Base-by-base conservation (phyloP, 2,329 filamentous ascomycete genomes). In the Acrocalymma vagum region DNA sequence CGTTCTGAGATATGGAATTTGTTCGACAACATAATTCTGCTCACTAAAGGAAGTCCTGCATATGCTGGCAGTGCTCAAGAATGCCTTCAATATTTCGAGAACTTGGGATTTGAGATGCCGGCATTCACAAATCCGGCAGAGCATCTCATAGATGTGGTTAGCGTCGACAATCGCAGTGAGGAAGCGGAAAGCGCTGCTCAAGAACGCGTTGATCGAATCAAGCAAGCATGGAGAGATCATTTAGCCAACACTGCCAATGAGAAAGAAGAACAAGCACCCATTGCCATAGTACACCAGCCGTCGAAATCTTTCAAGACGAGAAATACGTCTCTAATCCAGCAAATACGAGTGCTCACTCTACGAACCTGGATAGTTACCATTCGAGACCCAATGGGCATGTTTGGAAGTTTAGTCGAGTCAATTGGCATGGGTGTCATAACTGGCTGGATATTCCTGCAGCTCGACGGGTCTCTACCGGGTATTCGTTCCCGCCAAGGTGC, bases 41-140 rank as follows among this genome's bases (percentile, higher is more conserved):
- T 92, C 3, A 84, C 86, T 2, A 79, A 77, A 53, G 88, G 88
- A 0, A 80, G 78, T 22, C 82, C 85, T 0, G 80, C 90, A 0
- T 92, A 86, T 55, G 85, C 84, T 15, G 88, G 87, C 0, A 70
- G 74, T 1, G 76, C 79, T 17, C 67, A 73, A 3, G 76, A 78
- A 3, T 86, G 83, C 32, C 63, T 88, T 4, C 69, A 79, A 0
- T 86, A 88, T 75, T 90, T 92, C 51, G 76, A 78, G 8, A 57
- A 65, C 3, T 70, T 80, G 9, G 86, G 84, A 0, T 79, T 85
- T 49, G 71, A 79, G 9, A 70, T 90, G 29, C 87, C 86, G 0
- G 72, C 82, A 0, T 90, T 90, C 54, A 86, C 89, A 29, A 92
- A 92, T 53, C 88, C 88, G 0, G 88, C 88, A 2, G 88, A 92